Evolutionary conservation across 2,329 filamentous ascomycete species (phyloP).

Genomic region (Penicillium brevicompactum): DNA sequence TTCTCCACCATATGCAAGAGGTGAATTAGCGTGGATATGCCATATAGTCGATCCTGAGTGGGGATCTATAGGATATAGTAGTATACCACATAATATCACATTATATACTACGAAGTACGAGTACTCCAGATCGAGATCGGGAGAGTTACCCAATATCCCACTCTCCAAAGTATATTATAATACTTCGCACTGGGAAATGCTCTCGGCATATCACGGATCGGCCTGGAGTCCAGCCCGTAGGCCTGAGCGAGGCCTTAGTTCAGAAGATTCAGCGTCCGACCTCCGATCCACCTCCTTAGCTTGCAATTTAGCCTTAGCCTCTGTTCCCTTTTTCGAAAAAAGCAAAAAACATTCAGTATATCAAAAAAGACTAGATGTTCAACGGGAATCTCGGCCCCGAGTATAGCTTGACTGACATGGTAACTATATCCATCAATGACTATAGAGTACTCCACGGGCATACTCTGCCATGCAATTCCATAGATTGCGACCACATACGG

Average conservation of each 20-base stretch:
- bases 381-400: not conserved
- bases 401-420: no score
- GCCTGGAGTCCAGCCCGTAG: not conserved
- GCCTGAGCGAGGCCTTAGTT: not conserved
- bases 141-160: no score
- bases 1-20: constrained; percentile 10
- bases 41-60: not conserved
- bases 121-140: no score
- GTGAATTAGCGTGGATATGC: not conserved
- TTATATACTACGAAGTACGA: no score
- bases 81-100: no score
- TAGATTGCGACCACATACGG: not conserved
- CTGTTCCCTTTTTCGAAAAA: not conserved
- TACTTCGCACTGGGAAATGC: no score
- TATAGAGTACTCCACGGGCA: no score
- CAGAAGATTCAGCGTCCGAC: not conserved
- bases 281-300: not conserved
- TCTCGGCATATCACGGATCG: not conserved
- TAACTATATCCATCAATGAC: no score
- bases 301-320: not conserved
- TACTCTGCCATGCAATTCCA: no score
- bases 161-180: no score
- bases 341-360: no score
- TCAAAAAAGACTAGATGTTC: not conserved
- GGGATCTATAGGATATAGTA: not conserved